Conservation (phyloP, 2,329 filamentous ascomycete genomes). For the Diaporthe citri region DNA sequence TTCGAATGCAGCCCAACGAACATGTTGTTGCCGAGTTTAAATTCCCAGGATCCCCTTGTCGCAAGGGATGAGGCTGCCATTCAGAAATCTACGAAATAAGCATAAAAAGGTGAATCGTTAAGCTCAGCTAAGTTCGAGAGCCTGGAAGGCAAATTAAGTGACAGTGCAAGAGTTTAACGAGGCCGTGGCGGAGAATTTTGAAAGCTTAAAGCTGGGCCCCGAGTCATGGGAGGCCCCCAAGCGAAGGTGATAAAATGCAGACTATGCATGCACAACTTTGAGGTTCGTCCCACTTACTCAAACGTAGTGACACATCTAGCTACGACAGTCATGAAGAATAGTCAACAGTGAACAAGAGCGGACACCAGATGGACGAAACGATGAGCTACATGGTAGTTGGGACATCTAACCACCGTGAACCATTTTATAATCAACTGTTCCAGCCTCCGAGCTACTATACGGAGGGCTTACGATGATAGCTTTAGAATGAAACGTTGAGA, state of each 20-base stretch:
- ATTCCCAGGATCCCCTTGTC: not conserved
- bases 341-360: not conserved
- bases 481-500: not conserved
- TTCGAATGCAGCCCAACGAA: not conserved
- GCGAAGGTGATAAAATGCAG: not conserved
- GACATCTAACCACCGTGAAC: not conserved
- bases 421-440: not conserved
- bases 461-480: not conserved
- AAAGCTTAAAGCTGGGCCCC: not conserved
- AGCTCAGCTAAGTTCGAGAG: not conserved
- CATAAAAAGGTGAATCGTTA: not conserved
- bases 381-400: not conserved
- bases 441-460: not conserved
- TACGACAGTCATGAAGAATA: not conserved
- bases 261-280: not conserved
- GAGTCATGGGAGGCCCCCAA: not conserved
- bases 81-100: slow-evolving; percentile 3
- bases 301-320: not conserved
- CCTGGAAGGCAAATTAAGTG: not conserved
- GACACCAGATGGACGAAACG: not conserved
- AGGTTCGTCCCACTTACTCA: not conserved
- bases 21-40: not conserved
- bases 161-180: not conserved
- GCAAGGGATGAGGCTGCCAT: too few species aligned
- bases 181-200: not conserved